Conservation (phyloP, 2,329 filamentous ascomycete species). For the Clonostachys sp. region DNA sequence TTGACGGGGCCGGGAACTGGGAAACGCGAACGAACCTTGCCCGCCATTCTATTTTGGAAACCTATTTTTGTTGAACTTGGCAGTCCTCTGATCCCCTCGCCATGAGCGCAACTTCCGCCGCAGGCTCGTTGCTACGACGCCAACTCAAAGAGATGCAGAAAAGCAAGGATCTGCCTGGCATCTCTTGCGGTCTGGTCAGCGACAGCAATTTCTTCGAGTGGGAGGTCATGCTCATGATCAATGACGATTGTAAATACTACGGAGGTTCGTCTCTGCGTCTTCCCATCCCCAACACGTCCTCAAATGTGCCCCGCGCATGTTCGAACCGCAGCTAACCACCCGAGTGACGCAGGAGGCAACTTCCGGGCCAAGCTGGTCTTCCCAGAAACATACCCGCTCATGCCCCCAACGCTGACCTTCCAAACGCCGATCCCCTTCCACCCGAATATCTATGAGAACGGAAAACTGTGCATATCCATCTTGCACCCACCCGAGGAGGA, state of each 20-base stretch:
- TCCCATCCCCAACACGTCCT: background rate
- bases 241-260: constrained; percentile 88
- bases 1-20: background rate
- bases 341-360: constrained; percentile 64
- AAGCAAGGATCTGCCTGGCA: constrained; percentile 86
- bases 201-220: constrained; percentile 91
- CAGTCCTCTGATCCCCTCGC: constrained; percentile 6
- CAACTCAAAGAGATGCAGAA: constrained; percentile 94
- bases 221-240: constrained; percentile 99
- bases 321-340: background rate
- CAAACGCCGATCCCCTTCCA: constrained; percentile 81
- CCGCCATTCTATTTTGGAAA: too few species aligned
- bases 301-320: background rate
- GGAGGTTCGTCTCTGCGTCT: constrained; percentile 57
- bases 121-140: constrained; percentile 70
- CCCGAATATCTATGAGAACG: constrained; percentile 86
- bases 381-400: constrained; percentile 78
- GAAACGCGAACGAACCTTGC: background rate
- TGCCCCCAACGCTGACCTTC: constrained; percentile 87
- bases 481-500: constrained; percentile 94
- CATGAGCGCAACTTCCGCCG: constrained; percentile 45
- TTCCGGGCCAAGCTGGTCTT: constrained; percentile 85
- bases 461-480: constrained; percentile 94
- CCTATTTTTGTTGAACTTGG: too few species aligned
- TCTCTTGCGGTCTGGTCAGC: constrained; percentile 84